Conservation (phyloP, 208 protist genomes). For the Leishmania tarentolae region DNA sequence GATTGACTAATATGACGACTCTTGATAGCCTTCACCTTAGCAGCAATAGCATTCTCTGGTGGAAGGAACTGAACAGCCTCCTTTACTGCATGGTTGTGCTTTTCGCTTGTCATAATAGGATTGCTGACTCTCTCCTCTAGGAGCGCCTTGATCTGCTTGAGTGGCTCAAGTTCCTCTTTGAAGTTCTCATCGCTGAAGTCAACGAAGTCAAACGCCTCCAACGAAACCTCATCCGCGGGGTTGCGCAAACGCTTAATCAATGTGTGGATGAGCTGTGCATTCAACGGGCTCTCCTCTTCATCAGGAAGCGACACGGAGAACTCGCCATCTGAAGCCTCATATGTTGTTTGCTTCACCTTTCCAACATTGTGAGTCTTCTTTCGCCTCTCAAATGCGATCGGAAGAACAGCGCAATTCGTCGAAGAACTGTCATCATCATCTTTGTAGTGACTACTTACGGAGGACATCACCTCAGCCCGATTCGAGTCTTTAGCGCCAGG, state of each 20-base stretch:
- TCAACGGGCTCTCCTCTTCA: conserved; percentile 43
- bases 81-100: conserved; percentile 31
- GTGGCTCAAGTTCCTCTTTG: conserved; percentile 37
- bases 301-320: conserved; percentile 25
- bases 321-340: conserved; percentile 23
- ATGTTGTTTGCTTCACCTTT: conserved; percentile 9
- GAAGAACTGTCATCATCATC: conserved; percentile 22
- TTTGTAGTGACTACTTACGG: conserved; percentile 11
- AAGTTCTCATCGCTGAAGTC: conserved; percentile 59
- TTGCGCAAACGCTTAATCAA: conserved; percentile 33
- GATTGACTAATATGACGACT: conserved; percentile 22
- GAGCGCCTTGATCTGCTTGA: conserved; percentile 44
- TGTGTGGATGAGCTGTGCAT: conserved; percentile 53
- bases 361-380: conserved; percentile 18
- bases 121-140: conserved; percentile 49
- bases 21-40: conserved; percentile 38
- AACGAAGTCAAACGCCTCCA: conserved; percentile 45
- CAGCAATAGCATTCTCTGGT: conserved; percentile 34
- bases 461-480: conserved; percentile 14
- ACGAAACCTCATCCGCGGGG: conserved; percentile 30
- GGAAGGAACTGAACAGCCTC: conserved; percentile 42
- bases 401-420: conserved; percentile 8
- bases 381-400: conserved; percentile 24
- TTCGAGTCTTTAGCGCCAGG: conserved; percentile 3
- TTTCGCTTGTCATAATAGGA: conserved; percentile 23